These are phyloP conservation scores for Linum lewisii DNA, from an alignment of 345 rosid species.

Conservation along the genomic window DNA sequence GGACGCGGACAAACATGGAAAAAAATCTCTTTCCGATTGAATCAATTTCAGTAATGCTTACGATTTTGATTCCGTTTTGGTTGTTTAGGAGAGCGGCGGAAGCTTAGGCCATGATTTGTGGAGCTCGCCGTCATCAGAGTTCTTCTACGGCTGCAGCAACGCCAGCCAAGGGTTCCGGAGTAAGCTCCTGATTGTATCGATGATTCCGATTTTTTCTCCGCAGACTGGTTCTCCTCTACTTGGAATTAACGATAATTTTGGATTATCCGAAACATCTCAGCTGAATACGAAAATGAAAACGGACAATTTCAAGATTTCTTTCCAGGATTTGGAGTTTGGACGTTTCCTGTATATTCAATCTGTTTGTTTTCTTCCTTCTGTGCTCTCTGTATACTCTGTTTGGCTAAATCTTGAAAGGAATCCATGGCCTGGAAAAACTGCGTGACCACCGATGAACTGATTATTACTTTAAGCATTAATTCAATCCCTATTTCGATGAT, in stretches of 20 bases:
- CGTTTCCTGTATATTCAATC: not conserved
- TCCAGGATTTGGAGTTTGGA: not conserved
- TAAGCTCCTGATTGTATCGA: slow-evolving; percentile 12
- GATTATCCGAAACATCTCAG: not conserved
- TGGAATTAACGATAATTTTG: not conserved
- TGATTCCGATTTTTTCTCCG: not conserved
- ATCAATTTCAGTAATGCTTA: slow-evolving; percentile 1
- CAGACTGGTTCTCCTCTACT: not conserved
- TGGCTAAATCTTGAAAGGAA: not conserved
- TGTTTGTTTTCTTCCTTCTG: not conserved
- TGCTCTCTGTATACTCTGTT: not conserved
- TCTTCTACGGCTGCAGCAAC: slow-evolving; percentile 71
- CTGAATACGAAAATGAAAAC: not conserved
- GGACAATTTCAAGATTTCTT: not conserved
- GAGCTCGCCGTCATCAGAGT: slow-evolving; percentile 50
- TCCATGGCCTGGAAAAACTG: not conserved
- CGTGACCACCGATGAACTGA: not conserved
- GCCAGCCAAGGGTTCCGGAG: slow-evolving; percentile 45
- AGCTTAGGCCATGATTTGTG: slow-evolving; percentile 44
- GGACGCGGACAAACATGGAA: not conserved
- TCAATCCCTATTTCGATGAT: slow-evolving; percentile 5
- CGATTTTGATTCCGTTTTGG: slow-evolving; percentile 4
- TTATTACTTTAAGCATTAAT: not conserved
- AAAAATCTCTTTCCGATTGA: not conserved
- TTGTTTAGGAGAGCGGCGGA: slow-evolving; percentile 40